A percentile compares a stretch with the other conserved stretches of the same genome.
These are phyloP conservation scores for Beauveria scarabaeidicola DNA, from an alignment of 2,329 filamentous ascomycete species.

Conservation along the genomic window DNA sequence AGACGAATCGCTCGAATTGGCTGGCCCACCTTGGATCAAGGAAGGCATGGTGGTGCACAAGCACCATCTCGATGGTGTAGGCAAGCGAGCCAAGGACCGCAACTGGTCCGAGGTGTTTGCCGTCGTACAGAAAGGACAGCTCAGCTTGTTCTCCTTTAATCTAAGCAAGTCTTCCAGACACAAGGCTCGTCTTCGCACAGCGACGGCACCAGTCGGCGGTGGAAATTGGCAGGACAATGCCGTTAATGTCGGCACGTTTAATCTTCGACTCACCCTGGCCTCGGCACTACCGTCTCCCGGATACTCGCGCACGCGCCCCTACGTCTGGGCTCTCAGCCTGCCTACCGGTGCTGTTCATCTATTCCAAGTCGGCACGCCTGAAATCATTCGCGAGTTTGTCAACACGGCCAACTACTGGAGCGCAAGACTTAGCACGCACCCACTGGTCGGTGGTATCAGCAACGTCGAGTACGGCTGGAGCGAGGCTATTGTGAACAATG, in stretches of 20 bases:
- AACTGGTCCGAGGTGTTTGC: slow-evolving; percentile 95
- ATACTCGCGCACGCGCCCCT: slow-evolving; percentile 80
- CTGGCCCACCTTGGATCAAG: slow-evolving; percentile 96
- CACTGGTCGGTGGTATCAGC: slow-evolving; percentile 83
- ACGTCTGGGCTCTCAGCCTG: slow-evolving; percentile 90
- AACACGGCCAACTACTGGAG: slow-evolving; percentile 97
- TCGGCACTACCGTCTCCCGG: slow-evolving; percentile 83
- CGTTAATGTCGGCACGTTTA: slow-evolving; percentile 78
- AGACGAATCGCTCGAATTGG: slow-evolving; percentile 84
- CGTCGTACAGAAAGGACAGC: slow-evolving; percentile 87
- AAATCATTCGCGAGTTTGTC: slow-evolving; percentile 92
- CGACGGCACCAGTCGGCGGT: slow-evolving; percentile 57
- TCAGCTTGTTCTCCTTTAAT: slow-evolving; percentile 90
- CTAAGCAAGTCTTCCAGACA: slow-evolving; percentile 66
- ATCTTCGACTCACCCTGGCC: slow-evolving; percentile 83
- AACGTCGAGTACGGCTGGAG: slow-evolving; percentile 98
- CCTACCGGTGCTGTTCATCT: slow-evolving; percentile 91
- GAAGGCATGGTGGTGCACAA: slow-evolving; percentile 95
- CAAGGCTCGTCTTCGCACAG: slow-evolving; percentile 49
- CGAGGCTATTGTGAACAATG: slow-evolving; percentile 64
- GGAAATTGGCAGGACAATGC: slow-evolving; percentile 99
- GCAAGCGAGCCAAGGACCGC: slow-evolving; percentile 87
- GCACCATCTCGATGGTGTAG: slow-evolving; percentile 82
- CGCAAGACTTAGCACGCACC: slow-evolving; percentile 86
- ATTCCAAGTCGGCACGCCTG: slow-evolving; percentile 94